Conservation (phyloP, 2,329 filamentous ascomycete species). For the Fusarium burgessii region DNA sequence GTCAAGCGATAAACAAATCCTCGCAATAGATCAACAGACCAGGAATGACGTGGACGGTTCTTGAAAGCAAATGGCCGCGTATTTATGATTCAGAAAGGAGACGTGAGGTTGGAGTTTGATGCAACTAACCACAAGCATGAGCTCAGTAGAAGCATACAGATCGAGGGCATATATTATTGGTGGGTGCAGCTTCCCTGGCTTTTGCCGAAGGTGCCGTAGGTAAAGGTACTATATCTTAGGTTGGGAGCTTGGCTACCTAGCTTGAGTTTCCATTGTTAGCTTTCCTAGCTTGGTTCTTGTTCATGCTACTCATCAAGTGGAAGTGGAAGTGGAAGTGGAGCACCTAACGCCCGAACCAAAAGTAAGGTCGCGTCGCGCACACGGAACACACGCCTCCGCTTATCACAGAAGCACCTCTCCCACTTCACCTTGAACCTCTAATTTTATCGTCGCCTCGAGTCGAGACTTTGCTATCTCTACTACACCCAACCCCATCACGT, state of each 20-base stretch:
- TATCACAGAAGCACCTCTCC: slow-evolving; percentile 40
- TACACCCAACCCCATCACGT: slow-evolving; percentile 16
- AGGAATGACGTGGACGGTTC: slow-evolving; percentile 22
- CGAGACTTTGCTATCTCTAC: slow-evolving; percentile 16
- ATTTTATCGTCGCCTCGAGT: slow-evolving; percentile 23
- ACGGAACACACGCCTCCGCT: slow-evolving; percentile 43
- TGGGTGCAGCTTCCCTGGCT: slow-evolving; percentile 14
- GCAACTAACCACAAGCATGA: slow-evolving; percentile 21
- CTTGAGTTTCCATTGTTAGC: neutral
- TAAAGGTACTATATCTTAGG: neutral
- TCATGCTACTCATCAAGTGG: neutral
- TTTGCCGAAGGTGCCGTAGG: neutral
- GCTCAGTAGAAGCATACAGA: slow-evolving; percentile 23
- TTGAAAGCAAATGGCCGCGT: neutral
- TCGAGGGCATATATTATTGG: slow-evolving; percentile 17
- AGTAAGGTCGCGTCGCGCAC: slow-evolving; percentile 45
- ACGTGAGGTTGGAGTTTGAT: slow-evolving; percentile 19
- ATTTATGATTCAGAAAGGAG: neutral
- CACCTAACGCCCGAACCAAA: slow-evolving; percentile 15
- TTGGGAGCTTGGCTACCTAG: neutral
- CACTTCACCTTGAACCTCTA: slow-evolving; percentile 25
- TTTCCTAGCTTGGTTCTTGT: neutral
- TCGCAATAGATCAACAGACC: neutral
- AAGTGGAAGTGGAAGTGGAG: slow-evolving; percentile 29
- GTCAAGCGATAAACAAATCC: neutral